Percentiles rank a stretch among this genome's conserved stretches.
Conservation (phyloP, 2,329 filamentous ascomycete genomes). For the Stagonosporopsis rhizophila region DNA sequence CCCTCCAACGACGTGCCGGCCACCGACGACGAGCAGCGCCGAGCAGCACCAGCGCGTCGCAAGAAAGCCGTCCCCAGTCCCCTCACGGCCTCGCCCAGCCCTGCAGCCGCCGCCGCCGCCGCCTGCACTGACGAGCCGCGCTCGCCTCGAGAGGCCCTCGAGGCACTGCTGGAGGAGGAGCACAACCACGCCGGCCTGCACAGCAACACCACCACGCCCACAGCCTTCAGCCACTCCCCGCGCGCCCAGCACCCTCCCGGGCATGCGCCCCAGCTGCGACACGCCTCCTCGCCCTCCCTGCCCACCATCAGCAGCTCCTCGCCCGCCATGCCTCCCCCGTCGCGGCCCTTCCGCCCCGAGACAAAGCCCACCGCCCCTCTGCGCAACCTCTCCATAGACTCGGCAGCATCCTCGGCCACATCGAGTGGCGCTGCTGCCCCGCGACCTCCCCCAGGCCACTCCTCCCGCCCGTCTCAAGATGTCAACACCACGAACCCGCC, state of each 20-base stretch:
- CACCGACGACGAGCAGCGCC: conserved; percentile 29
- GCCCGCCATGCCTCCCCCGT: conserved; percentile 41
- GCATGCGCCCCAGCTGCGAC: conserved; percentile 39
- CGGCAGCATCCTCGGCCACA: conserved; percentile 74
- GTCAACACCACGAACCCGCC: conserved; percentile 62
- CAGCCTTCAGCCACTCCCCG: conserved; percentile 25
- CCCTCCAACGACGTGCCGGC: conserved; percentile 24
- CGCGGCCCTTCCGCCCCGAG: conserved; percentile 45
- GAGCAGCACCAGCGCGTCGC: conserved; percentile 21
- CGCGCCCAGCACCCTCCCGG: conserved; percentile 38
- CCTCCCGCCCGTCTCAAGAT: conserved; percentile 65
- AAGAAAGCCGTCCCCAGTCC: conserved; percentile 41
- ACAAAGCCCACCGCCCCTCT: conserved; percentile 51
- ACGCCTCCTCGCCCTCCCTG: conserved; percentile 44
- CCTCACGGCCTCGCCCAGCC: conserved; percentile 28
- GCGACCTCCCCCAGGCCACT: conserved; percentile 65
- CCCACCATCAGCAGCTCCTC: conserved; percentile 37
- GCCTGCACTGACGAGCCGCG: conserved; percentile 43
- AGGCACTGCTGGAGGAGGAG: conserved; percentile 48
- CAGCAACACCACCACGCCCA: conserved; percentile 17
- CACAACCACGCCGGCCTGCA: conserved; percentile 22
- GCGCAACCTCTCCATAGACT: conserved; percentile 90
- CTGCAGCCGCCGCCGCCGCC: conserved; percentile 19
- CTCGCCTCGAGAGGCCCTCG: conserved; percentile 49
- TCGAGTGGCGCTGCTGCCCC: conserved; percentile 39